Conservation (phyloP, 164 flowering plant species). For the grape (Vitis vinifera) region ASM3070453v1 NC_081806.1:1824501-1825000, state of each 20-base stretch:
- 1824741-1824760: not conserved
- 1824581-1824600: conserved; percentile 58
- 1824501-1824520: conserved; percentile 8
- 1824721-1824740: conserved; percentile 27
- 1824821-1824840: too few species aligned
- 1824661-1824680: conserved; percentile 60
- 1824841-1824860: too few species aligned
- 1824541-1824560: conserved; percentile 5
- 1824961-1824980: too few species aligned
- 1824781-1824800: not conserved
- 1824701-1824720: conserved; percentile 72
- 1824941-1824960: too few species aligned
- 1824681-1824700: conserved; percentile 61
- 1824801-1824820: too few species aligned
- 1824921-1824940: too few species aligned
- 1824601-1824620: conserved; percentile 67
- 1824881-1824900: too few species aligned
- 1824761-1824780: too few species aligned
- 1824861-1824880: too few species aligned
- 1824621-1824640: conserved; percentile 73
- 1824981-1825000: too few species aligned
- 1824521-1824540: conserved; percentile 8
- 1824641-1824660: conserved; percentile 59
- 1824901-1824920: too few species aligned
- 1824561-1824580: not conserved